Conservation (phyloP, 345 rosid genomes). For the Raphanus raphanistrum region DNA sequence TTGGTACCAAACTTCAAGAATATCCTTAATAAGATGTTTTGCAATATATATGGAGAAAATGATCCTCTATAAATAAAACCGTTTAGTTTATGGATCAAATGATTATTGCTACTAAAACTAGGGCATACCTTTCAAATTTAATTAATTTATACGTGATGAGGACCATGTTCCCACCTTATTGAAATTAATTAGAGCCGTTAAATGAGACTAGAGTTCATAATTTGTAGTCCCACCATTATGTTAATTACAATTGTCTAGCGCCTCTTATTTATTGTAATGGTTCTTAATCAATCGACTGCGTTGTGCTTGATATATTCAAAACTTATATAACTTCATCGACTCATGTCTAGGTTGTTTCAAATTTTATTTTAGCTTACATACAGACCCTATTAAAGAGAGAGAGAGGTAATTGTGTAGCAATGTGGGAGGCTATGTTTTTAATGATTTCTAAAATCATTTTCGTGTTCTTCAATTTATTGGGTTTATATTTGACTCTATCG, state of each 20-base stretch:
- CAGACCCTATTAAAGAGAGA: no score
- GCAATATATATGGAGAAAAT: neutral
- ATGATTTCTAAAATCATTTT: no score
- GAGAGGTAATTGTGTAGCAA: no score
- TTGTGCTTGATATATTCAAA: neutral
- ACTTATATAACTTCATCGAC: no score
- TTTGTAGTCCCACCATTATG: conserved; percentile 15
- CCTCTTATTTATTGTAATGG: conserved; percentile 1
- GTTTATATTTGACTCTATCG: no score
- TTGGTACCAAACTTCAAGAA: neutral
- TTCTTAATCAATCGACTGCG: conserved; percentile 9
- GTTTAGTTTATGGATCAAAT: neutral
- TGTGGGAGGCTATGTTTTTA: no score
- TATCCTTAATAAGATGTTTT: neutral
- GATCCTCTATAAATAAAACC: neutral
- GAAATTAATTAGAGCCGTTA: conserved; percentile 22
- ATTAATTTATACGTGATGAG: neutral
- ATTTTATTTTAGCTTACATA: no score
- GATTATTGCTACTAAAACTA: conserved; percentile 10
- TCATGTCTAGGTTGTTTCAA: no score
- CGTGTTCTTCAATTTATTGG: no score
- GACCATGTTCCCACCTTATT: neutral
- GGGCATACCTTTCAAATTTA: conserved; percentile 1
- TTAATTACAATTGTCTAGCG: neutral
- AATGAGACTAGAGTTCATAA: conserved; percentile 9